Evolutionary conservation across 106 monocot species (phyloP), one percentile per base, ranked within the genome.

Genomic region (Posidonia australis): DNA sequence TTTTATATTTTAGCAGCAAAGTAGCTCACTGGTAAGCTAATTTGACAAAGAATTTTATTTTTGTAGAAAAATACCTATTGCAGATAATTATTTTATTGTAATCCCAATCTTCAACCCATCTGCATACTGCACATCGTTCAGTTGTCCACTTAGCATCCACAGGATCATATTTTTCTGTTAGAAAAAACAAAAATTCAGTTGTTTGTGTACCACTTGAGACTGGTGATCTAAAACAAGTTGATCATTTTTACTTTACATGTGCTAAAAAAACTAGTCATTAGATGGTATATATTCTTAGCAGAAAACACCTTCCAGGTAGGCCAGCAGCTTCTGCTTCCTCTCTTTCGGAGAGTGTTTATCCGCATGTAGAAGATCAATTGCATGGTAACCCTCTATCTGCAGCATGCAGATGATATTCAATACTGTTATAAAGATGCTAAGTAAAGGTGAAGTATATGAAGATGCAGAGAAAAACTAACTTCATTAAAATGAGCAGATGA

Each of bases 91-190:
- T 96, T 77, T 96, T 90, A 67, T 96, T 96, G 67, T 90, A 87
- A 51, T 96, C 96, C 96, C 96, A 96, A 58, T 96, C 96, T 79
- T 84, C 82, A 64, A 90, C 82, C 96, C 96, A 90, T 75, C 96
- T 82, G 54, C 96, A 96, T 56, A 96, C 68, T 51, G 96, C 90
- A 81, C 96, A 96, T 46, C 90, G 79, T 72, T 96, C 96, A 36
- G 96, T 90, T 53, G 90, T 87, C 96, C 96, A 96, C 74, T 82
- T 96, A 71, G 80, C 78, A 72, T 70, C 55, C 11, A 96, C 80
- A 42, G 90, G 84, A 13, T 82, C 78, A 71, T 84, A 90, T 22
- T 76, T 43, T 67, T 85, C 90, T 90, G 87, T 58, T 43, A 60
- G 70, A 60, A 27, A 72, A 64, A 63, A 3, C 27, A 71, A 23